Evolutionary conservation across 371 early-diverging fungal species (phyloP).

Genomic region (Edhazardia aedis): DNA sequence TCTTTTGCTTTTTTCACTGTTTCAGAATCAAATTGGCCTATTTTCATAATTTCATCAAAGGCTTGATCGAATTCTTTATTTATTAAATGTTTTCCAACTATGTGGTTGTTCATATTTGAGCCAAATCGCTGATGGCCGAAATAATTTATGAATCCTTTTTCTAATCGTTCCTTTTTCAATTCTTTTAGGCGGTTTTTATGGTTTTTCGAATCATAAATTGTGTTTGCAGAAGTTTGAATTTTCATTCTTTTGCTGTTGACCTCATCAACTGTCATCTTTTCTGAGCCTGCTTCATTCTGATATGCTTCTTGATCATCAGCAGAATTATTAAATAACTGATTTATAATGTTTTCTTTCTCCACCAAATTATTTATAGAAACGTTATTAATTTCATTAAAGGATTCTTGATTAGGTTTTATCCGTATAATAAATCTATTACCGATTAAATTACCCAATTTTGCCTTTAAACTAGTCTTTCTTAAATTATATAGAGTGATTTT

Average conservation of each 20-base stretch:
- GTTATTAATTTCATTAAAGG: neutral
- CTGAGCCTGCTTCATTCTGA: neutral
- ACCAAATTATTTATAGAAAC: neutral
- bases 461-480: conserved; percentile 9
- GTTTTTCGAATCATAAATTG: neutral
- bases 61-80: conserved; percentile 31
- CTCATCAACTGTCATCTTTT: no score
- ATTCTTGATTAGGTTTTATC: neutral
- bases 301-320: neutral
- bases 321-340: neutral
- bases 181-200: neutral
- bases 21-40: conserved; percentile 4
- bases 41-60: conserved; percentile 23
- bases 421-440: conserved; percentile 32
- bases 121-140: conserved; percentile 46
- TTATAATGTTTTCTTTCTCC: neutral
- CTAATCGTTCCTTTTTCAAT: neutral
- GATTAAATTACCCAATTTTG: conserved; percentile 18
- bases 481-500: conserved; percentile 15
- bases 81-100: conserved; percentile 30
- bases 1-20: neutral
- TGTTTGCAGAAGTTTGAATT: neutral
- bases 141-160: conserved; percentile 37
- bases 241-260: neutral
- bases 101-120: conserved; percentile 29